Evolutionary conservation across 2,329 filamentous ascomycete genomes (phyloP).

Genomic region (Penicillium thymicola): DNA sequence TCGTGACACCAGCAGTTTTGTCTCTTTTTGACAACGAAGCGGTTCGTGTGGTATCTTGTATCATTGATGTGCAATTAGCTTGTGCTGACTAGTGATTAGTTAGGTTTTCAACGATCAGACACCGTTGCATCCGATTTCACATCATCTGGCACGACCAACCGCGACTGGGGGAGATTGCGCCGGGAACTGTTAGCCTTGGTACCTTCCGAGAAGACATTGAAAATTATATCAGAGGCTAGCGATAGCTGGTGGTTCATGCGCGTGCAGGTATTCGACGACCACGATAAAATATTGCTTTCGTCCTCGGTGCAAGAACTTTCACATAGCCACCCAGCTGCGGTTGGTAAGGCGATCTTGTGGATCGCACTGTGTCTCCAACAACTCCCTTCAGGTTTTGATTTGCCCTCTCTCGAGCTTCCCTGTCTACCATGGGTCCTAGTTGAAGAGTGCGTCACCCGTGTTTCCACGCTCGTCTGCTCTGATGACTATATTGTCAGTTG

Average conservation of each 20-base stretch:
- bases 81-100: not conserved
- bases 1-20: slow-evolving; percentile 4
- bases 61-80: not conserved
- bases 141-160: not conserved
- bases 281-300: slow-evolving; percentile 3
- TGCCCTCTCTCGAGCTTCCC: not conserved
- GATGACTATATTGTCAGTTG: slow-evolving; percentile 8
- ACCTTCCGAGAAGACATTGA: not conserved
- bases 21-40: slow-evolving; percentile 9
- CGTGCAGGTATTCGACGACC: slow-evolving; percentile 1
- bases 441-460: slow-evolving; percentile 1
- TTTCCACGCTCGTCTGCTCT: not conserved
- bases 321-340: not conserved
- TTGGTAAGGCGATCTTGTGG: slow-evolving; percentile 9
- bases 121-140: not conserved
- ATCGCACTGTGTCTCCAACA: slow-evolving; percentile 10
- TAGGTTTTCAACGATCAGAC: slow-evolving; percentile 6
- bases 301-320: not conserved
- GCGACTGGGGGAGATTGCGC: not conserved
- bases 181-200: slow-evolving; percentile 4
- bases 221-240: slow-evolving; percentile 3
- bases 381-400: slow-evolving; percentile 2
- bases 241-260: slow-evolving; percentile 13
- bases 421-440: slow-evolving; percentile 1
- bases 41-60: not conserved